A percentile compares a stretch with the other conserved stretches of the same genome.
These are phyloP conservation scores for Colletotrichum sp. DNA, from an alignment of 2,329 filamentous ascomycete genomes.

Conservation along the genomic window DNA sequence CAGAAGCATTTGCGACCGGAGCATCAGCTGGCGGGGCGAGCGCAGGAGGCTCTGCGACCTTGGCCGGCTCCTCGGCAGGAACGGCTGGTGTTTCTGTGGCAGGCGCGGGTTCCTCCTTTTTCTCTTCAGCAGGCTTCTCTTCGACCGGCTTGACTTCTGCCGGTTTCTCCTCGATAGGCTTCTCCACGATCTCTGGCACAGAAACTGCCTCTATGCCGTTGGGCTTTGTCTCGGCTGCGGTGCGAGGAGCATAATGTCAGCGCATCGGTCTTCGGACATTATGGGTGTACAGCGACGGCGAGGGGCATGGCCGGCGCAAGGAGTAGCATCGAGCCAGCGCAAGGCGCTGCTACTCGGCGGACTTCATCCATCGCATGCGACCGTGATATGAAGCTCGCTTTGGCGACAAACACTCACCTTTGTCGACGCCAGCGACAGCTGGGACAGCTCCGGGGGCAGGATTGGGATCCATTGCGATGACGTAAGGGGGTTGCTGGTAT, in stretches of 20 bases:
- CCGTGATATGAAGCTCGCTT: neutral
- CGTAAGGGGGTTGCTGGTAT: conserved; percentile 25
- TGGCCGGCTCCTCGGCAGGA: conserved; percentile 20
- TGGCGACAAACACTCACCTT: conserved; percentile 28
- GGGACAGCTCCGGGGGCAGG: conserved; percentile 18
- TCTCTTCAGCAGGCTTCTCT: neutral
- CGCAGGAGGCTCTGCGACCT: conserved; percentile 25
- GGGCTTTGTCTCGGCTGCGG: neutral
- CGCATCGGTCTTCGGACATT: neutral
- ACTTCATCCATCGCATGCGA: neutral
- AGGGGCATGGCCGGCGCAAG: neutral
- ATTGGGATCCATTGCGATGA: conserved; percentile 38
- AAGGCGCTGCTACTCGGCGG: neutral
- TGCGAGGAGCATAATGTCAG: neutral
- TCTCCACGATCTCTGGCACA: neutral
- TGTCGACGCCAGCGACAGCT: conserved; percentile 27
- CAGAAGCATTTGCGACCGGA: conserved; percentile 23
- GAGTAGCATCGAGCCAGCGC: neutral
- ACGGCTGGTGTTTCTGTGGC: conserved; percentile 1
- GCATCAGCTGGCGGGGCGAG: conserved; percentile 19
- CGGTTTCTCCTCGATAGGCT: neutral
- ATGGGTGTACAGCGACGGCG: neutral
- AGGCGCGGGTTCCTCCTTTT: conserved; percentile 1
- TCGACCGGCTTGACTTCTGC: neutral
- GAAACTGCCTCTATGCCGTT: neutral